Percentiles rank a stretch among this genome's conserved stretches.
These are phyloP conservation scores for Cucurbita pepo DNA, from an alignment of 306 rosid species.

Conservation along the genomic window DNA sequence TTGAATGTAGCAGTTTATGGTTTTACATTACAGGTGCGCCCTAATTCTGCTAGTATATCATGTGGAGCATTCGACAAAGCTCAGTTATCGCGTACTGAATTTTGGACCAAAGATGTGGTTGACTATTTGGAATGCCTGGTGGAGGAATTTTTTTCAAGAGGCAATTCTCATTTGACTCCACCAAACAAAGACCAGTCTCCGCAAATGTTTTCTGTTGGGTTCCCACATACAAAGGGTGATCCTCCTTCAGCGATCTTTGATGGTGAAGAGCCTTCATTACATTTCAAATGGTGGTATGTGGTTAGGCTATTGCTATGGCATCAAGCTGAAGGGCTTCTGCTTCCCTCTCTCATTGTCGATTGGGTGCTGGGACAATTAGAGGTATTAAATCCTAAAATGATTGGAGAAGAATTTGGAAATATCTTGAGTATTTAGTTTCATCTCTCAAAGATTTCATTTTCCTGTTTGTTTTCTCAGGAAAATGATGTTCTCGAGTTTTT, in stretches of 20 bases:
- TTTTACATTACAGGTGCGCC: constrained; percentile 49
- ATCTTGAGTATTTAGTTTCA: not conserved
- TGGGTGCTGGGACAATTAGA: constrained; percentile 86
- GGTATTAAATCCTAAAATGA: constrained; percentile 23
- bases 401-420: not conserved
- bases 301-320: constrained; percentile 90
- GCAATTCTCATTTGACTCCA: constrained; percentile 30
- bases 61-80: constrained; percentile 58
- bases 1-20: constrained; percentile 19
- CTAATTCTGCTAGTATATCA: constrained; percentile 45
- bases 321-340: constrained; percentile 73
- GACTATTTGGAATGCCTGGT: constrained; percentile 69
- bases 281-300: constrained; percentile 90
- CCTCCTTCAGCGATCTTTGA: constrained; percentile 32
- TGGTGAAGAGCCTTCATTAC: constrained; percentile 64
- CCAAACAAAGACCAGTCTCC: constrained; percentile 48
- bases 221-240: constrained; percentile 42
- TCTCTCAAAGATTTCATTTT: constrained; percentile 9
- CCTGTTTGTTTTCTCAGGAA: constrained; percentile 40
- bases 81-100: constrained; percentile 72
- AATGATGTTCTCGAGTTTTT: constrained; percentile 64
- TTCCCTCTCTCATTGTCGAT: constrained; percentile 74
- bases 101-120: constrained; percentile 84
- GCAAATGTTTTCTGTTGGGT: constrained; percentile 43
- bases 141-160: constrained; percentile 61